Evolutionary conservation across 768 basidiomycete genomes (phyloP).

Genomic region (Mycena capillaripes): DNA sequence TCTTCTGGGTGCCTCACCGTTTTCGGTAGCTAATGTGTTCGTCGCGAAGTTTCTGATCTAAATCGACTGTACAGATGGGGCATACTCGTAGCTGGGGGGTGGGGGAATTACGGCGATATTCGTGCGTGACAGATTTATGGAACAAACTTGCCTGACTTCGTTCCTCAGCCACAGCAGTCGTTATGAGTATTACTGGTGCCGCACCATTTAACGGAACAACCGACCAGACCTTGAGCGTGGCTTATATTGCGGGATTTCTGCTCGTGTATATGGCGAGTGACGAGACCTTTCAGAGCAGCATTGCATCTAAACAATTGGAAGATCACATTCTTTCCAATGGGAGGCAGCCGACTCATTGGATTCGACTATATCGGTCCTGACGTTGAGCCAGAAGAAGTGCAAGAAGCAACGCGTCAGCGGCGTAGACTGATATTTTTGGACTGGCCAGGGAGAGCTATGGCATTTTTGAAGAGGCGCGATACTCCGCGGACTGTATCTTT

Average conservation of each 20-base stretch:
- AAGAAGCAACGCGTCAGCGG: constrained; percentile 53
- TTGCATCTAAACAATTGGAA: constrained; percentile 37
- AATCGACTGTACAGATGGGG: constrained; percentile 50
- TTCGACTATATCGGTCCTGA: constrained; percentile 79
- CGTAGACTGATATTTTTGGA: constrained; percentile 17
- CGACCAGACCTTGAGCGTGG: constrained; percentile 76
- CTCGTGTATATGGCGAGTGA: constrained; percentile 69
- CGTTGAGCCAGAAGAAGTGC: constrained; percentile 68
- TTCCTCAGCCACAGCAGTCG: constrained; percentile 70
- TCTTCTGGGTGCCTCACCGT: constrained; percentile 85
- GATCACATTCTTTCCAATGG: constrained; percentile 77
- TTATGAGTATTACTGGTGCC: constrained; percentile 71
- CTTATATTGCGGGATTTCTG: constrained; percentile 75
- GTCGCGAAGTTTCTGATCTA: not conserved
- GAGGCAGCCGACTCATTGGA: constrained; percentile 66
- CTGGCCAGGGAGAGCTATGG: constrained; percentile 5
- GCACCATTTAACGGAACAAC: constrained; percentile 70
- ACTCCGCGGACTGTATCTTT: not conserved
- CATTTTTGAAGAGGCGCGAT: not conserved
- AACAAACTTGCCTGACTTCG: not conserved
- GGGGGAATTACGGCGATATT: constrained; percentile 79
- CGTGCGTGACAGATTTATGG: constrained; percentile 57
- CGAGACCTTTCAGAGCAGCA: not conserved
- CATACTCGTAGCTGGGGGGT: constrained; percentile 76
- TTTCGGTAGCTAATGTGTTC: constrained; percentile 61